Conservation (phyloP, 345 rosid genomes). For the Raphanus sativus region DNA sequence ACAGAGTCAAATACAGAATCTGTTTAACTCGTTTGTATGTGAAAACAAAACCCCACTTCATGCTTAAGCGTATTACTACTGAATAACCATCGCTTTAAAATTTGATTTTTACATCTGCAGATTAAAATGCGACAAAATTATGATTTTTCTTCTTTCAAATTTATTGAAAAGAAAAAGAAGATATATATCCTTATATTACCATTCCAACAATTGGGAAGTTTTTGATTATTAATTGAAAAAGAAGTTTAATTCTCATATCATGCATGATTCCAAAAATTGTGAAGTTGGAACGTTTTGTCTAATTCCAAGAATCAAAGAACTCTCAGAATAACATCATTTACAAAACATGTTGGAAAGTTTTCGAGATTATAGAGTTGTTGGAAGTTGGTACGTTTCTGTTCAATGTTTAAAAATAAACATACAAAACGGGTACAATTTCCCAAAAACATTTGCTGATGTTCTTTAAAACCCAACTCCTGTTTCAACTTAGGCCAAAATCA, state of each 20-base stretch:
- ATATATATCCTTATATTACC: not conserved
- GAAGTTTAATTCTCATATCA: not conserved
- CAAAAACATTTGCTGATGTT: not conserved
- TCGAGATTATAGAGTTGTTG: not conserved
- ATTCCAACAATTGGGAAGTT: not conserved
- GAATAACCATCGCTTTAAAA: not conserved
- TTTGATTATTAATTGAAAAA: not conserved
- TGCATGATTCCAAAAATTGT: not conserved
- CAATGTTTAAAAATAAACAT: not conserved
- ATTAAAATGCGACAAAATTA: not conserved
- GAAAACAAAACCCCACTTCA: not conserved
- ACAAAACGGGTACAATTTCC: not conserved
- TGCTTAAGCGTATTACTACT: too few species aligned
- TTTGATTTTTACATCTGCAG: not conserved
- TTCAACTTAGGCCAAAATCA: not conserved
- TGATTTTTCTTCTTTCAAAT: not conserved
- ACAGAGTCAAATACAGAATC: not conserved
- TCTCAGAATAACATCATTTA: not conserved
- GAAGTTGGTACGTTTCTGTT: not conserved
- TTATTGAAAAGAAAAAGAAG: not conserved
- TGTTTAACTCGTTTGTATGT: not conserved
- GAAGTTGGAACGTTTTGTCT: constrained; percentile 3
- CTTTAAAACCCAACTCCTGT: not conserved
- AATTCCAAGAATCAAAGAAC: not conserved
- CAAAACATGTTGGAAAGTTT: not conserved